Base-by-base conservation (phyloP, 257 asterid species). In the Paulownia fortunei region DNA sequence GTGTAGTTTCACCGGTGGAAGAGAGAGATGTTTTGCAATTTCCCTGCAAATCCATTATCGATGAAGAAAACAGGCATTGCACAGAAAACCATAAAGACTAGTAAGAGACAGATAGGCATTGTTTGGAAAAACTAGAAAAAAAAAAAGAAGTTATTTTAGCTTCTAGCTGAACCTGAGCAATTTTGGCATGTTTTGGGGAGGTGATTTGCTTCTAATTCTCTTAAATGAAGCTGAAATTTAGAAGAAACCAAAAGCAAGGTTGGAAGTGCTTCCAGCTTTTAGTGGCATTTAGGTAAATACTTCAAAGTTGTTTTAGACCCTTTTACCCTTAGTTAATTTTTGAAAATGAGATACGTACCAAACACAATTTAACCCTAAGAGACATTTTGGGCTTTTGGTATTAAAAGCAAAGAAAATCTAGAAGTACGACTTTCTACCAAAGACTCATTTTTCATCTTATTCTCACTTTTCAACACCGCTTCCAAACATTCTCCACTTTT, bases 21-120 rank as follows among this genome's bases (percentile, higher is more conserved):
- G 98, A 79, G 97, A 94, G 1, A 92, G 96, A 82, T 94, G 98
- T 58, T 92, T 92, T 49, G 98, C 98, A 11, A 94, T 94, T 86
- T 94, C 98, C 85, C 98, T 94, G 93, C 61, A 84, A 24, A 71
- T 49, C 8, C 12, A 52, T n/a, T 7, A 65, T 42, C 11, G 18
- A 18, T 62, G 27, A 69, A 75, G 10, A 69, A 19, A 49, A 32
- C 49, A 3, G 58, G 19, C 64, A 36, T 47, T 41, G 19, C 1
- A 56, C 2, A 34, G 56, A 24, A 15, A 46, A 65, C 18, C 2
- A 42, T 58, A 34, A 1, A 2, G 1, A 64, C 16, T 12, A 32
- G 1, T 18, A 13, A 61, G 26, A 47, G 13, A 61, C 8, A 44
- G 5, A 39, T 39, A 39, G 1, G 1, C 9, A 39, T 39, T 39